phyloP scores from a whole-genome alignment of 2,329 filamentous ascomycete genomes.

The Sarocladiaceae sp. region DNA sequence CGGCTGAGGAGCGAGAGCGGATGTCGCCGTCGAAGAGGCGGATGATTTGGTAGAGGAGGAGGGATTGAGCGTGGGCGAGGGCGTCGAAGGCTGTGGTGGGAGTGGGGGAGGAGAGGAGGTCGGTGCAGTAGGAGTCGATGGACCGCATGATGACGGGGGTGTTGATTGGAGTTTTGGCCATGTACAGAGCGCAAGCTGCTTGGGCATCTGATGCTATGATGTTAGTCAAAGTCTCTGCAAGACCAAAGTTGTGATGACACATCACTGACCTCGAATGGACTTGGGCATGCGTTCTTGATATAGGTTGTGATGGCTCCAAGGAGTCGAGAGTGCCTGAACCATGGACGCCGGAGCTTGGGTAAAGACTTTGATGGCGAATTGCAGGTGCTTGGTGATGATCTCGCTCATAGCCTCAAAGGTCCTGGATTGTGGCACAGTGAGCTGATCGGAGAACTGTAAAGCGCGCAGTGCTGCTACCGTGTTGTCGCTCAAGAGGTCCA shows the following conservation, averaged over 20 bases:
- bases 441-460: background rate
- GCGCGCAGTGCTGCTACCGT: background rate
- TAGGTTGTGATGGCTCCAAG: conserved; percentile 47
- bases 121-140: conserved; percentile 37
- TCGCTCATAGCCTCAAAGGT: conserved; percentile 18
- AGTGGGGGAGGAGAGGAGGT: conserved; percentile 31
- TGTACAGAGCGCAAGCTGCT: conserved; percentile 46
- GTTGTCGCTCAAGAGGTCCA: background rate
- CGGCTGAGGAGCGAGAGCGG: conserved; percentile 31
- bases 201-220: conserved; percentile 35
- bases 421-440: conserved; percentile 17
- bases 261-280: conserved; percentile 37
- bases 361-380: conserved; percentile 44
- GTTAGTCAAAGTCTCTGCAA: background rate
- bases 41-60: conserved; percentile 44
- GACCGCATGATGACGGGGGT: conserved; percentile 39
- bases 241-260: background rate
- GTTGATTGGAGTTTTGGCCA: conserved; percentile 42
- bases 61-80: conserved; percentile 39
- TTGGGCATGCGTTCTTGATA: conserved; percentile 46
- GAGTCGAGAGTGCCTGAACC: conserved; percentile 41
- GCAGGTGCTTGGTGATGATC: conserved; percentile 26
- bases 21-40: conserved; percentile 45
- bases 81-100: conserved; percentile 21
- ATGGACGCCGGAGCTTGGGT: conserved; percentile 41